Base-by-base conservation (phyloP, 2,329 filamentous ascomycete genomes). In the Pezicula neosporulosa region DNA sequence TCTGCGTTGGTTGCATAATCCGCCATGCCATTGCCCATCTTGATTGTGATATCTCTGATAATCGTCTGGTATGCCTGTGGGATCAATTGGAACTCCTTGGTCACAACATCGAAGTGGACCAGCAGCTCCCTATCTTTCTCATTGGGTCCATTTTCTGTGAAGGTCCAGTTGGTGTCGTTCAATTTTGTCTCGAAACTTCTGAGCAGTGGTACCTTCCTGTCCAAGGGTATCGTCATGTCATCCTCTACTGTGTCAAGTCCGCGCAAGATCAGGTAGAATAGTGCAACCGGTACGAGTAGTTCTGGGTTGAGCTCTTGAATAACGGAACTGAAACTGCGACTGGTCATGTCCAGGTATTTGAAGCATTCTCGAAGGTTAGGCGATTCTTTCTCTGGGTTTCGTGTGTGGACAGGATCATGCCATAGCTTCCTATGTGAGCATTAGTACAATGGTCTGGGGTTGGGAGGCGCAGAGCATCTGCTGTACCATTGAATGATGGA, bases 11-110 rank as follows among this genome's bases (percentile, higher is more conserved):
- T 78, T 38, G 83, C 89, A 68, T 96, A 99, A 72, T 99, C 93
- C 27, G 94, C 94, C 94, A 99, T 99, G 60, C 94, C 94, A 65
- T 97, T 92, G 57, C 92, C 93, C 94, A 99, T 99, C 73, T 90
- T 89, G 65, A 85, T 77, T 30, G 91, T 90, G 66, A 97, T 96
- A 63, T 97, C 93, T 71, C 87, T 86, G 72, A 99, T 94, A 66
- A 97, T 92, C 6, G 78, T 81, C 69, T 81, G 82, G 74, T 99
- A 97, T 50, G 81, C 82, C 45, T 85, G 82, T 76, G 97, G 95
- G 70, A 96, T 77, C 72, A 89, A 87, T 76, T 89, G 90, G 71
- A 93, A 89, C 77, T 99, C 93, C 52, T 80, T 76, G 58, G 96
- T 81, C 56, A 99, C 85, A 51, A 87, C 82, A 68, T 96, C 85